Percentiles rank a stretch among this genome's conserved stretches.
These are phyloP conservation scores for Ophiostoma perfectum DNA, from an alignment of 2,329 filamentous ascomycete species.

Conservation along the genomic window DNA sequence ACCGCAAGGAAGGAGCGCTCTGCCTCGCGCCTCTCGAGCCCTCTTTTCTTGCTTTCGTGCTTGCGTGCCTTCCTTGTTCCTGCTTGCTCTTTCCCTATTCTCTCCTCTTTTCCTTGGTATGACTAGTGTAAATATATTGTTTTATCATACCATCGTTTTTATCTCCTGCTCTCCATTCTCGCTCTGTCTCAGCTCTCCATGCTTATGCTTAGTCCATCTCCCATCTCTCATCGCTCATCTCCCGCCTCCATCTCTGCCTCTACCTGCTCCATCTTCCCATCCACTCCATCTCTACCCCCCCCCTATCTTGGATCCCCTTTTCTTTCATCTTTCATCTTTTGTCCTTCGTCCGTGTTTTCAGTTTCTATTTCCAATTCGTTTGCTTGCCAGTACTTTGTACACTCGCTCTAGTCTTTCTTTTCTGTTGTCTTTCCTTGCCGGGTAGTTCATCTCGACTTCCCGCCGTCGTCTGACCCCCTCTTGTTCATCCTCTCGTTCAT, in stretches of 20 bases:
- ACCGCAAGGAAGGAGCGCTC: neutral
- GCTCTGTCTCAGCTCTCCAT: constrained; percentile 20
- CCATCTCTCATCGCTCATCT: neutral
- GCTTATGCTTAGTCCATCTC: constrained; percentile 12
- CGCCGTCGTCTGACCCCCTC: neutral
- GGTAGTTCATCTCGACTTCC: neutral
- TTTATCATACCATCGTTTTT: constrained; percentile 6
- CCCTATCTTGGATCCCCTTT: constrained; percentile 10
- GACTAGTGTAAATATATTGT: constrained; percentile 3
- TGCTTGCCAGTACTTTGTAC: neutral
- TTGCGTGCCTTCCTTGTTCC: constrained; percentile 14
- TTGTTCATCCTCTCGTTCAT: neutral
- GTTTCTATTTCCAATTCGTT: neutral
- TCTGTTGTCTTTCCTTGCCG: neutral
- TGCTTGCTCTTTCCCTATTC: neutral
- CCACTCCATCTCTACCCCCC: neutral
- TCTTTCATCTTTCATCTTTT: neutral
- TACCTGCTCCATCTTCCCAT: constrained; percentile 1
- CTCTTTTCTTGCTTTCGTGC: constrained; percentile 7
- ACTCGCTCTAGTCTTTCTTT: neutral
- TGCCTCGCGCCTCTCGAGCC: neutral
- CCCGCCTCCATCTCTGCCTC: neutral
- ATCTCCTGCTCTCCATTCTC: constrained; percentile 8
- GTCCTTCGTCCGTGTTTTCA: neutral
- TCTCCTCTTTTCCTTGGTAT: constrained; percentile 18